Percentiles rank a stretch among this genome's conserved stretches.
These are phyloP conservation scores for Verticillium longisporum DNA, from an alignment of 2,329 filamentous ascomycete genomes.

Conservation along the genomic window DNA sequence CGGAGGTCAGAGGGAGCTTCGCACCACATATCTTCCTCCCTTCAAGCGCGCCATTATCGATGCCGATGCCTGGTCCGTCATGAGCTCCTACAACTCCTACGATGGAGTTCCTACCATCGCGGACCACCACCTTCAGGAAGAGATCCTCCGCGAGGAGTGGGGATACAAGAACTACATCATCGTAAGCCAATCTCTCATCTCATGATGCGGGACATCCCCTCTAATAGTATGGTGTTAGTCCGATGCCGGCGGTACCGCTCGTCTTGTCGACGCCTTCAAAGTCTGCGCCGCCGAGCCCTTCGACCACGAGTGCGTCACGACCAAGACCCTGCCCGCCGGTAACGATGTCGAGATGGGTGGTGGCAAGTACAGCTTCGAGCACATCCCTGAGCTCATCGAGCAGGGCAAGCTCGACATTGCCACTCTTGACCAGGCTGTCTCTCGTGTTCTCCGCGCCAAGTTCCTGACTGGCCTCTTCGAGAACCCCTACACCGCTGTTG, in stretches of 20 bases:
- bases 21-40: conserved; percentile 48
- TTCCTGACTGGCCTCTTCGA: conserved; percentile 68
- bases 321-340: conserved; percentile 58
- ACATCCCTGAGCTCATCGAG: conserved; percentile 57
- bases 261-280: conserved; percentile 56
- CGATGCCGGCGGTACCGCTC: conserved; percentile 66
- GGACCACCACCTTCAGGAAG: conserved; percentile 57
- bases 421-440: conserved; percentile 59
- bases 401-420: conserved; percentile 52
- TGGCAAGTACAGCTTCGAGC: conserved; percentile 63
- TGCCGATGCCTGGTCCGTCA: conserved; percentile 59
- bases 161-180: conserved; percentile 63
- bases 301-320: conserved; percentile 59
- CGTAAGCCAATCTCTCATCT: conserved; percentile 2
- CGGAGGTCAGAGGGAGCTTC: conserved; percentile 45
- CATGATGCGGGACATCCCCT: neutral
- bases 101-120: conserved; percentile 65
- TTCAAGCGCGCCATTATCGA: conserved; percentile 69
- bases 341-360: conserved; percentile 74
- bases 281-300: conserved; percentile 54
- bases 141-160: conserved; percentile 66
- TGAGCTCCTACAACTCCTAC: conserved; percentile 70
- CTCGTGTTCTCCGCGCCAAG: conserved; percentile 58
- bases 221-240: conserved; percentile 10
- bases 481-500: conserved; percentile 55